Evolutionary conservation across 2,329 filamentous ascomycete species (phyloP), one percentile per base, ranked within the genome.

Genomic region (Ceratocystis diversiconidia): DNA sequence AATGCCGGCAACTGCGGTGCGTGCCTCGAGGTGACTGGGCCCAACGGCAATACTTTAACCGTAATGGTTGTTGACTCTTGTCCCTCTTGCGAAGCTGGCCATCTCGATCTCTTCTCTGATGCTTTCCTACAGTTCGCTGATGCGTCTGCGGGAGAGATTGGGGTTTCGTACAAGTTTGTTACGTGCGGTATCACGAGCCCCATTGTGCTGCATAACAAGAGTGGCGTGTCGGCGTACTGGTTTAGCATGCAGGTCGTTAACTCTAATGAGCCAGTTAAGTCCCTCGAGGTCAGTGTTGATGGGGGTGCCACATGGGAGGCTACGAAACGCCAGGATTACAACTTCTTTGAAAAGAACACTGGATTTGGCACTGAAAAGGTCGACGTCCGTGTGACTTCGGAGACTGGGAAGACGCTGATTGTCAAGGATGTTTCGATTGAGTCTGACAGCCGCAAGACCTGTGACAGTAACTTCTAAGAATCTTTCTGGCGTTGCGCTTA

Each of bases 221-320:
- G 72, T 17, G 77, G 77, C 8, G 76, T 76, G 3, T 78, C 76
- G 5, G 62, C 69, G n/a, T 73, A 75, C 71, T 79, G 75, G 76
- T 75, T 73, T 70, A 72, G 72, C 55, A 74, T 75, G 78, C 85
- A 88, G 72, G 83, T 87, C 55, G 77, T 85, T 70, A 86, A 87
- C 73, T 75, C 81, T 70, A 85, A 85, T 72, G 76, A 81, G 67
- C 77, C 78, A 17, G 78, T 87, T 50, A 70, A 76, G 64, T 77
- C 75, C 68, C 76, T 87, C 28, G 83, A 87, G 69, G 83, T 87
- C 66, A 83, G 80, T 67, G 82, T 78, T 19, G 80, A 87, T 70
- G 78, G 80, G 10, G 84, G 84, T 19, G 77, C 70, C 64, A 82
- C 80, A 15, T 87, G 84, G 84, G 72, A 79, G 72, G 62, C 72